phyloP scores from a whole-genome alignment of 805 yeast genomes.

The Ogataea nonfermentans region DNA sequence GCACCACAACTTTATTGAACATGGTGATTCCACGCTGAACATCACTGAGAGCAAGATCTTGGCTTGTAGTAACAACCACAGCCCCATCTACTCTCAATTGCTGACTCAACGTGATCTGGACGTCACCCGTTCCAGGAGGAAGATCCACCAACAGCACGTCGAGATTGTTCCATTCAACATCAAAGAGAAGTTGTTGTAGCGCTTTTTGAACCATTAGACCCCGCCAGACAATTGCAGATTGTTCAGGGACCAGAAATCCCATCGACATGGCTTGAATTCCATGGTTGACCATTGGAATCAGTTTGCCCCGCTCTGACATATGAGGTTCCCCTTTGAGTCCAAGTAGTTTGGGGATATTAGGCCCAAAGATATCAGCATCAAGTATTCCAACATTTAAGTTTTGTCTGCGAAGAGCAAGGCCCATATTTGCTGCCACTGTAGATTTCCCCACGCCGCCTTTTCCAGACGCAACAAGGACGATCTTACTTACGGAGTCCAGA shows the following conservation, averaged over 20 bases:
- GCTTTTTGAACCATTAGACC: slow-evolving; percentile 89
- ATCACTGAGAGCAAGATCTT: slow-evolving; percentile 78
- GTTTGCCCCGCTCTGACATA: slow-evolving; percentile 46
- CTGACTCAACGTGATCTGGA: slow-evolving; percentile 80
- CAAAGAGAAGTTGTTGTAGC: slow-evolving; percentile 76
- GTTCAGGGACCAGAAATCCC: slow-evolving; percentile 76
- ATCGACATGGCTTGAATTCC: slow-evolving; percentile 86
- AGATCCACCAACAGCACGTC: slow-evolving; percentile 75
- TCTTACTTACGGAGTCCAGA: slow-evolving; percentile 59
- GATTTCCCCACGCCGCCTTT: slow-evolving; percentile 85
- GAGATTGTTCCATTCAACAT: slow-evolving; percentile 68
- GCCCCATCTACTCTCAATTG: slow-evolving; percentile 76
- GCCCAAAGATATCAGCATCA: slow-evolving; percentile 85
- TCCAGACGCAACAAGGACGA: slow-evolving; percentile 69
- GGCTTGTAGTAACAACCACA: slow-evolving; percentile 80
- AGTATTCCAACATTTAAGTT: slow-evolving; percentile 65
- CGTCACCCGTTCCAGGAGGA: slow-evolving; percentile 94
- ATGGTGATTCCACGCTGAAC: slow-evolving; percentile 77
- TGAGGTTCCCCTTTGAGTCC: slow-evolving; percentile 70
- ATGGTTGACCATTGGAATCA: slow-evolving; percentile 67
- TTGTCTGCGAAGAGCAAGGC: slow-evolving; percentile 52
- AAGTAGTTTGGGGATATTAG: slow-evolving; percentile 73
- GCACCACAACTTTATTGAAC: slow-evolving; percentile 70
- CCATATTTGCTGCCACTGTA: slow-evolving; percentile 68
- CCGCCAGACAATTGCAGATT: slow-evolving; percentile 77